Base-by-base conservation (phyloP, 164 flowering plant genomes). In the Magnolia changhungtana region DNA sequence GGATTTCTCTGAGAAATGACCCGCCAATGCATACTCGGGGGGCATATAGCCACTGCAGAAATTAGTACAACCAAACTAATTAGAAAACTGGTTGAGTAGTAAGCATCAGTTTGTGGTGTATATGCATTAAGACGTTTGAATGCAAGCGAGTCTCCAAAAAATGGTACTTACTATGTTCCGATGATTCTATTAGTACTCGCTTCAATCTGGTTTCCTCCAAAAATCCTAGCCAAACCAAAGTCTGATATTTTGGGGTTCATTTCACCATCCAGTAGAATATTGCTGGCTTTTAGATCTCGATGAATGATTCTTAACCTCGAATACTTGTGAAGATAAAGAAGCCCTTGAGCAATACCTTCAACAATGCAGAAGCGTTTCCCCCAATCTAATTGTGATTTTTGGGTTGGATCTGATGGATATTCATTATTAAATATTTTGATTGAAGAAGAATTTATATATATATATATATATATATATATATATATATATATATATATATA, bases 321-420 rank as follows among this genome's bases (percentile, higher is more conserved):
- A 55, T 89, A 90, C 24, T 84, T 87, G 37, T 90, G 94, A 50
- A 90, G 84, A 69, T 90, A 90, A 16, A 87, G 81, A 67, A 90
- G 52, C 7, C 92, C 92, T 64, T 86, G 79, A 14, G 89, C 85
- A 50, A 89, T 83, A 7, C 92, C 92, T 19, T 20, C 50, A 0
- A 84, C 80, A 1, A 82, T 82, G 8, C 65, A 71, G 50, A 71
- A 63, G 18, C 86, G 84, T n/a, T 5, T 78, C 29, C n/a, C n/a
- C 83, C 86, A 82, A 63, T 78, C 69, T 27, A 84, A 23, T 1
- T n/a, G 19, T 16, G n/a, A 24, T 0, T 23, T 10, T 37, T 14
- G 13, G 13, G 19, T 13, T 20, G 61, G 61, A 65, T 45, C 77
- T 50, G 73, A 7, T 55, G 3, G 61, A 11, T 55, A 16, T 55